Conservation (phyloP, 441 rosid genomes). For the Euphorbia celastroides region DNA sequence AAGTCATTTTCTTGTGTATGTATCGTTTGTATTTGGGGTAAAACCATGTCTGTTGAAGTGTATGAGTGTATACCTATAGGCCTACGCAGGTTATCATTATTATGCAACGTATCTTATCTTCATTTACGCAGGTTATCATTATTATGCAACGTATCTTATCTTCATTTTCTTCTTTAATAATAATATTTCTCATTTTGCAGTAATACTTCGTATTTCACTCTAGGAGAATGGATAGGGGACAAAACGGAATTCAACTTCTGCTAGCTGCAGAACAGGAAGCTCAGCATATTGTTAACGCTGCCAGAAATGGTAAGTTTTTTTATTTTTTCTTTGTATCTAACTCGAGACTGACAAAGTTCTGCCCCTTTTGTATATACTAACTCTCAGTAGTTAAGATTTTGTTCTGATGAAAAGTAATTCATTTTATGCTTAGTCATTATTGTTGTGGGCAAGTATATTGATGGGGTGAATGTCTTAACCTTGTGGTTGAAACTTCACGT, state of each 20-base stretch:
- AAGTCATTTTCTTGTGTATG: neutral
- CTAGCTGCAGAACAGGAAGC: constrained; percentile 94
- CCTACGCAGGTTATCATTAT: neutral
- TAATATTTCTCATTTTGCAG: neutral
- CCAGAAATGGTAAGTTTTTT: constrained; percentile 46
- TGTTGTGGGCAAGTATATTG: too few relatives aligned
- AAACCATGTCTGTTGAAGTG: neutral
- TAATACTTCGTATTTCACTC: constrained; percentile 13
- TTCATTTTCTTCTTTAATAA: neutral
- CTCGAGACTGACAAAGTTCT: neutral
- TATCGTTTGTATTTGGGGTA: neutral
- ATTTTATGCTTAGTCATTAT: neutral
- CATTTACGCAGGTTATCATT: neutral
- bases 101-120: neutral
- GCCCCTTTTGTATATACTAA: neutral
- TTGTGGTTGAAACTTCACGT: too few relatives aligned
- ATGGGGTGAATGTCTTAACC: too few relatives aligned
- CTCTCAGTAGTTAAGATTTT: neutral
- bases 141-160: neutral
- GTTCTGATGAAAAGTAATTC: neutral
- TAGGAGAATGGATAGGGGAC: constrained; percentile 65
- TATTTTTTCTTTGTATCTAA: neutral
- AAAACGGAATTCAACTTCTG: constrained; percentile 80
- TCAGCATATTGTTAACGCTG: constrained; percentile 79
- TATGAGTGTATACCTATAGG: neutral